These are phyloP conservation scores for Thecaphora thlaspeos DNA, from an alignment of 1,284 basidiomycete genomes.

Conservation along the genomic window DNA sequence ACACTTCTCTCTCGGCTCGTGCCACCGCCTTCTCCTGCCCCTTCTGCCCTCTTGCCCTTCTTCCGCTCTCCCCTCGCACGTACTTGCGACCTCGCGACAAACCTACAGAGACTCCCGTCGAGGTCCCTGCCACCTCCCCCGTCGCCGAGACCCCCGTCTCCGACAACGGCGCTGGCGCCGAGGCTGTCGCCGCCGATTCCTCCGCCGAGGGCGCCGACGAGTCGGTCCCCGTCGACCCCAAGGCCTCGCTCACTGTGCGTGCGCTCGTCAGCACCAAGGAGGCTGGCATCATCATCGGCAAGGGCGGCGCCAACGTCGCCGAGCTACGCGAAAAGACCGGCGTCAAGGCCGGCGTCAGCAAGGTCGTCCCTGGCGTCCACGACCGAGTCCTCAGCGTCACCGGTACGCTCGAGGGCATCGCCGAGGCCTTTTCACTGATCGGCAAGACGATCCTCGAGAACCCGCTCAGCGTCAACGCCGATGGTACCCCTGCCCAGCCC, in stretches of 20 bases:
- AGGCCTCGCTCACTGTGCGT: slow-evolving; percentile 41
- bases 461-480: slow-evolving; percentile 34
- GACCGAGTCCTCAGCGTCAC: slow-evolving; percentile 93
- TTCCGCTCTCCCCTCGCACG: not conserved
- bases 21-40: no score
- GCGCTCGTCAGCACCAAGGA: slow-evolving; percentile 55
- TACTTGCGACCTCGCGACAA: no score
- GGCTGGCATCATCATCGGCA: slow-evolving; percentile 64
- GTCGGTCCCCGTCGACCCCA: slow-evolving; percentile 28
- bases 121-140: slow-evolving; percentile 4
- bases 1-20: no score
- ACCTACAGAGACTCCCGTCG: slow-evolving; percentile 14
- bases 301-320: slow-evolving; percentile 93
- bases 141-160: slow-evolving; percentile 7
- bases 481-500: slow-evolving; percentile 67
- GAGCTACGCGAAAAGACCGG: slow-evolving; percentile 90
- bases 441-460: slow-evolving; percentile 77
- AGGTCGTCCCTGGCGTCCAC: slow-evolving; percentile 94
- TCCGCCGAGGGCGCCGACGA: slow-evolving; percentile 11
- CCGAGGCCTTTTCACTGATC: slow-evolving; percentile 95
- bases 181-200: slow-evolving; percentile 2
- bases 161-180: slow-evolving; percentile 7
- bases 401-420: slow-evolving; percentile 84
- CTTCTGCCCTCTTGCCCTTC: not conserved
- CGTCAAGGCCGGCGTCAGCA: slow-evolving; percentile 97